Evolutionary conservation across 2,329 filamentous ascomycete species (phyloP), one percentile per base, ranked within the genome.

Genomic region (Ramularia collo-cygni): DNA sequence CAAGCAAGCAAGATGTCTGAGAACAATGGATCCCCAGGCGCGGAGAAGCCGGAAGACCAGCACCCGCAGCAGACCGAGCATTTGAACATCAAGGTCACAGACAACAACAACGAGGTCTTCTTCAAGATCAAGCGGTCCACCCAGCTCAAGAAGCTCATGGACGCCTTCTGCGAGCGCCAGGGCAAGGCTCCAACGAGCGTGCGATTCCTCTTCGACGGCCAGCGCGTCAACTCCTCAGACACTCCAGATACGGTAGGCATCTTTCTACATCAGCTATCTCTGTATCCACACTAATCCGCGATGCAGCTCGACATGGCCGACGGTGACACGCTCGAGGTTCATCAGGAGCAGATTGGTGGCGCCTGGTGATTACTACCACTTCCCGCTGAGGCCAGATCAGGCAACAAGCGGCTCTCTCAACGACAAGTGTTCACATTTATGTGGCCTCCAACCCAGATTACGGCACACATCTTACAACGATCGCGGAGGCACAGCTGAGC

Each of bases 61-160:
- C 70, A 64, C 37, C 43, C 43, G 68, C 70, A 39, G 57, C 54
- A 42, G 6, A 71, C 71, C 19, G 90, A 96, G 68, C 92, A 98
- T 66, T 74, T 98, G 4, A 98, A 98, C 70, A 96, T 98, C 70
- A 98, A 98, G 65, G 92, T 98, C 10, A 96, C 92, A 0, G 92
- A 98, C 57, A 95, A 94, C 71, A 95, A 95, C 71, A 98, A 98
- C 64, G 92, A 98, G 64, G 90, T 98, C 57, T 98, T 96, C 67
- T 98, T 98, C 75, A 98, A 98, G 75, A 98, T 98, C 71, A 98
- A 98, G 81, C 79, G 89, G 27, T 88, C 83, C 15, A 98, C 92
- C 1, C 85, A 88, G 64, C 77, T 98, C 1, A 92, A 95, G 70
- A 98, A 98, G 73, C 74, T 98, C 40, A 98, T 98, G 92, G 83